Base-by-base conservation (phyloP, 331 rosid species). In the Telfairia occidentalis region DNA sequence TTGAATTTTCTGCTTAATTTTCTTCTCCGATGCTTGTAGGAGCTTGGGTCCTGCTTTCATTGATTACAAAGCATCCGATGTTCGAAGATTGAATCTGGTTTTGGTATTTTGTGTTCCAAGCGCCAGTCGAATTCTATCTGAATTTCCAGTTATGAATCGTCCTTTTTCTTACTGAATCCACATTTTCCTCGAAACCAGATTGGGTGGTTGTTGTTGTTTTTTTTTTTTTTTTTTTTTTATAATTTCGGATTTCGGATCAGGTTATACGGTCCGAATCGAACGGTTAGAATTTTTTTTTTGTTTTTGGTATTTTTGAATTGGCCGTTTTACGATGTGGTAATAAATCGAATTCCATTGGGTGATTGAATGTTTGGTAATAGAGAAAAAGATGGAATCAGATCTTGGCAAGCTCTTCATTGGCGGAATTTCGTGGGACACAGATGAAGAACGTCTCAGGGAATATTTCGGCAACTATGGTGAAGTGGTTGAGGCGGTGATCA, bases 361-460 rank as follows among this genome's bases (percentile, higher is more conserved):
- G 75, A 70, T 67, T 58, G 55, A 35, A 48, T 80, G 53, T 78
- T 43, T 83, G 74, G 73, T 65, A 23, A 61, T 87, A 82, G 54
- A 82, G 43, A 77, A 79, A n/a, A 64, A 37, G 93, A 92, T 92
- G 98, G 96, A 90, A 85, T 88, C 98, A 77, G 98, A 92, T 87
- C 92, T 90, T 77, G 96, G 98, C 71, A 92, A 92, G 90, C 96
- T 92, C 87, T 92, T 92, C 93, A 90, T 92, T 89, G 98, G 98
- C 73, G 98, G 98, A 77, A 92, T 92, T 89, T 90, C 98, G 15
- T 92, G 98, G 98, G 97, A 92, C 82, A 92, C 98, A 42, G 96
- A 92, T 78, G 97, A 92, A 83, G 97, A 89, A 78, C 92, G 96
- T 58, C 97, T 92, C 55, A 90, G 86, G 73, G 96, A 89, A 21